Conservation (phyloP, 805 yeast genomes). For the Candida insectalens region DNA sequence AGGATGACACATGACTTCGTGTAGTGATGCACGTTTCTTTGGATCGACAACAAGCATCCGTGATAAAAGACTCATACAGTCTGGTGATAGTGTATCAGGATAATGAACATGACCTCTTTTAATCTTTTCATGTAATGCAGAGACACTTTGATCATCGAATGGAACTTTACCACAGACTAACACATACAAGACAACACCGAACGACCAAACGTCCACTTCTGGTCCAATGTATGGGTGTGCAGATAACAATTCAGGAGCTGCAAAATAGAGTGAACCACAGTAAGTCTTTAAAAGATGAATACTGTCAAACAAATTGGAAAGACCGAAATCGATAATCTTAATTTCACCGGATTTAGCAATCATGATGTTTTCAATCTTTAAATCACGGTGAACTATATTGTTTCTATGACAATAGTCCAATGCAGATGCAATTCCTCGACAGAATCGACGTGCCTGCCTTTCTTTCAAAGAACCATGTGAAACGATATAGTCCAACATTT, state of each 20-base stretch:
- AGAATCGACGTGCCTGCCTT: conserved; percentile 87
- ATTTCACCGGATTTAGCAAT: conserved; percentile 90
- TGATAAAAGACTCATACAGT: conserved; percentile 69
- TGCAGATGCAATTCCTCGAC: conserved; percentile 90
- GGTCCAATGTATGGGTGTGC: conserved; percentile 95
- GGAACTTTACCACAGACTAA: conserved; percentile 97
- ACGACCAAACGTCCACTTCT: conserved; percentile 97
- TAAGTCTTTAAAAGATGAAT: conserved; percentile 74
- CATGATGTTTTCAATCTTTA: conserved; percentile 93
- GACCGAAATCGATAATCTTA: conserved; percentile 92
- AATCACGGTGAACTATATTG: conserved; percentile 93
- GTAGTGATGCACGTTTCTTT: conserved; percentile 62
- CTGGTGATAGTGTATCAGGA: conserved; percentile 71
- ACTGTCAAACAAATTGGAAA: conserved; percentile 76
- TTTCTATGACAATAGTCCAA: conserved; percentile 88
- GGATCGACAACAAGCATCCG: conserved; percentile 93
- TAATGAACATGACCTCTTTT: conserved; percentile 89
- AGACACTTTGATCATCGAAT: conserved; percentile 90
- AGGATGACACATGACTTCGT: conserved; percentile 78
- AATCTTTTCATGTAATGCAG: conserved; percentile 86
- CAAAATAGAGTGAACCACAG: conserved; percentile 96
- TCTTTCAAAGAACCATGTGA: conserved; percentile 93
- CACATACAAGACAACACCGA: conserved; percentile 93
- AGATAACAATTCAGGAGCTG: conserved; percentile 92
- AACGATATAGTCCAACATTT: conserved; percentile 92